Percentiles rank a stretch among this genome's conserved stretches.
Conservation (phyloP, 169 alveolate species). For the Cryptosporidium viatorum region DNA sequence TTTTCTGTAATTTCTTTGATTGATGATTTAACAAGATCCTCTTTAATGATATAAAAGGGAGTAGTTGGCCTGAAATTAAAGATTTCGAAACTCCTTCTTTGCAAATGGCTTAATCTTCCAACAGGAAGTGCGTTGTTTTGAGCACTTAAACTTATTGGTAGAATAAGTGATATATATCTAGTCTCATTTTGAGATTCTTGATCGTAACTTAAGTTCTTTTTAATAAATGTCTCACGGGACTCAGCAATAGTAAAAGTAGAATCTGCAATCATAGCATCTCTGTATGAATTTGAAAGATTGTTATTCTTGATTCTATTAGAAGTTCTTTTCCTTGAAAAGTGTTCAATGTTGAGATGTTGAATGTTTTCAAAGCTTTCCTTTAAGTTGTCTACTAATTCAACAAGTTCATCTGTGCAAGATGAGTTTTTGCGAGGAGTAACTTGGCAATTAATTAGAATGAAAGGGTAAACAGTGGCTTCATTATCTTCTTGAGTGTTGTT, state of each 20-base stretch:
- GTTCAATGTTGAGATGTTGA: neutral
- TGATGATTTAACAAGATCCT: slow-evolving; percentile 15
- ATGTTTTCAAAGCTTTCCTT: slow-evolving; percentile 14
- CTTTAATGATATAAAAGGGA: slow-evolving; percentile 43
- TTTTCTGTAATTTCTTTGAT: slow-evolving; percentile 3
- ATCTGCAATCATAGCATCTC: slow-evolving; percentile 66
- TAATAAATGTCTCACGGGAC: slow-evolving; percentile 53
- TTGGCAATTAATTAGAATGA: slow-evolving; percentile 21
- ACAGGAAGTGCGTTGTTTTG: slow-evolving; percentile 1
- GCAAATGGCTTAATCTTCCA: slow-evolving; percentile 14
- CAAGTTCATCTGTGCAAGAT: slow-evolving; percentile 21
- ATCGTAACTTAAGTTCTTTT: slow-evolving; percentile 10
- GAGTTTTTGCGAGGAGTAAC: neutral
- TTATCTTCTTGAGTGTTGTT: neutral
- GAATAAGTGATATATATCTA: slow-evolving; percentile 29
- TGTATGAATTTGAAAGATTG: slow-evolving; percentile 51
- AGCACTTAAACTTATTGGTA: neutral
- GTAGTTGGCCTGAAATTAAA: slow-evolving; percentile 42
- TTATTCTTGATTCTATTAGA: slow-evolving; percentile 64
- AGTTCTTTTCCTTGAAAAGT: slow-evolving; percentile 29
- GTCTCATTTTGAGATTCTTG: slow-evolving; percentile 32
- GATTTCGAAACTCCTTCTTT: slow-evolving; percentile 53
- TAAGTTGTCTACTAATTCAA: neutral
- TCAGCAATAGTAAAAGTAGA: slow-evolving; percentile 62
- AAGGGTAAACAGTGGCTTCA: slow-evolving; percentile 8